phyloP scores from a whole-genome alignment of 2,329 filamentous ascomycete species.

The Coniochaeta sp. region DNA sequence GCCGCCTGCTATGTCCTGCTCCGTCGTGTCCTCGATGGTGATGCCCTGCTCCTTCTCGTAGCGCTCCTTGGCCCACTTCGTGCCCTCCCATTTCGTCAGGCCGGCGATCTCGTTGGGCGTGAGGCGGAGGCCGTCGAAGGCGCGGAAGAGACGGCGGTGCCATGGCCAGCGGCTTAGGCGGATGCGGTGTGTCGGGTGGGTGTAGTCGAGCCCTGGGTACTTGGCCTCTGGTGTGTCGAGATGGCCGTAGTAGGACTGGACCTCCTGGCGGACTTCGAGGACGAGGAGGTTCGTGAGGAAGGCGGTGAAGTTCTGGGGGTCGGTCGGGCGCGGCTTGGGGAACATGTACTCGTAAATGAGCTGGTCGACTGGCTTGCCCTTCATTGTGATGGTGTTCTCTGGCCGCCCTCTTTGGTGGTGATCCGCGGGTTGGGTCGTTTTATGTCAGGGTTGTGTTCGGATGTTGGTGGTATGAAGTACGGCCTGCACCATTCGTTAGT shows the following conservation, averaged over 20 bases:
- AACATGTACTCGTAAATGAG: constrained; percentile 71
- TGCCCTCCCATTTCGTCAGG: constrained; percentile 77
- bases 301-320: constrained; percentile 64
- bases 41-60: constrained; percentile 71
- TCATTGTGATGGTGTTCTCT: constrained; percentile 46
- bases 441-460: neutral
- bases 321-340: constrained; percentile 57
- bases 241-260: constrained; percentile 71
- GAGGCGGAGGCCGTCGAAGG: constrained; percentile 63
- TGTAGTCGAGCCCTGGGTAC: constrained; percentile 77
- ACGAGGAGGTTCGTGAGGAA: constrained; percentile 67
- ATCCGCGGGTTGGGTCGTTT: neutral
- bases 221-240: constrained; percentile 74
- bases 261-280: constrained; percentile 72
- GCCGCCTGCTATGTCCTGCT: constrained; percentile 59
- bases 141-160: constrained; percentile 69
- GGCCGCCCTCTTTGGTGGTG: neutral
- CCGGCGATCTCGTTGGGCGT: constrained; percentile 63
- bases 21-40: constrained; percentile 63
- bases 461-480: neutral
- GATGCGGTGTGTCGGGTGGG: constrained; percentile 63
- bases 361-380: constrained; percentile 61
- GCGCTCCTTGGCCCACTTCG: constrained; percentile 73
- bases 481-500: neutral
- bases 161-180: constrained; percentile 72